phyloP scores from a whole-genome alignment of 2,329 filamentous ascomycete genomes.

The Anthostomella pinea region DNA sequence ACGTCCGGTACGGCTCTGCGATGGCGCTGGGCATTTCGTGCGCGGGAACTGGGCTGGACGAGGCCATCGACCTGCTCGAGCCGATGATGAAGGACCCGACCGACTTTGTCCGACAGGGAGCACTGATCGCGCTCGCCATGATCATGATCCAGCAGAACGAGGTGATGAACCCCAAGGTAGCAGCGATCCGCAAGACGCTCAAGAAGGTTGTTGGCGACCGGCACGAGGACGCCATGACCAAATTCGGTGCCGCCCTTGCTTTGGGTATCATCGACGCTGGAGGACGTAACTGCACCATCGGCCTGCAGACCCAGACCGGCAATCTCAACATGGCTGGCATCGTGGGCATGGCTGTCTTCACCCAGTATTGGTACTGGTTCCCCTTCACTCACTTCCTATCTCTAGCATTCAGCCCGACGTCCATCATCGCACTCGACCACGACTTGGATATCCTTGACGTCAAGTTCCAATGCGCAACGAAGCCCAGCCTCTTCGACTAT shows the following conservation, averaged over 20 bases:
- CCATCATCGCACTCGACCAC: slow-evolving; percentile 91
- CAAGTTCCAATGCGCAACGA: slow-evolving; percentile 93
- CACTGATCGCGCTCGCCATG: slow-evolving; percentile 91
- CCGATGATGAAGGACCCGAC: slow-evolving; percentile 99
- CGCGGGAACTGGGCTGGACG: slow-evolving; percentile 90
- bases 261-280: slow-evolving; percentile 97
- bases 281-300: slow-evolving; percentile 97
- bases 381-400: slow-evolving; percentile 97
- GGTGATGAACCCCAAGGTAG: slow-evolving; percentile 95
- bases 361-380: slow-evolving; percentile 99
- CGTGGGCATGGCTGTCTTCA: slow-evolving; percentile 96
- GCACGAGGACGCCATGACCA: slow-evolving; percentile 99
- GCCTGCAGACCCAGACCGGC: slow-evolving; percentile 93
- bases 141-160: slow-evolving; percentile 99
- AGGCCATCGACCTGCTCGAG: slow-evolving; percentile 94
- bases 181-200: slow-evolving; percentile 84
- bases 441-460: slow-evolving; percentile 90
- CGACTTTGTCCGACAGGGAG: slow-evolving; percentile 96
- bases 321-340: slow-evolving; percentile 99
- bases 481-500: slow-evolving; percentile 95
- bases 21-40: slow-evolving; percentile 99
- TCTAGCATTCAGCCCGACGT: slow-evolving; percentile 92
- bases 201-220: slow-evolving; percentile 92
- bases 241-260: slow-evolving; percentile 92
- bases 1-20: slow-evolving; percentile 94